These are phyloP conservation scores for Tricholoma hemisulphureum DNA, from an alignment of 768 basidiomycete genomes.

Conservation along the genomic window DNA sequence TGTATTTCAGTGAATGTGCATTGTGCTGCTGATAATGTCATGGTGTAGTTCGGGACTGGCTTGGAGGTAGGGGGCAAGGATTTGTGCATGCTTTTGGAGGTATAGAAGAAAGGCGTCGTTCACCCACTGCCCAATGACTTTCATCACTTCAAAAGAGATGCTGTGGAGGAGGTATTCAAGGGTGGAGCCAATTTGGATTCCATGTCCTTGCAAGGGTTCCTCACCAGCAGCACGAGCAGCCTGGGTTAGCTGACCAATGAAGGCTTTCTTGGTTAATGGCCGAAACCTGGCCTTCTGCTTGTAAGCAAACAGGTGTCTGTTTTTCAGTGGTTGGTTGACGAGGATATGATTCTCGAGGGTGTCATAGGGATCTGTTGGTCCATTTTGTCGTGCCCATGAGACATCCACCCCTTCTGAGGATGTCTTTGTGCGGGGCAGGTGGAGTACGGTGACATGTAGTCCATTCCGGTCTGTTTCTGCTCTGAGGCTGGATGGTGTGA, in stretches of 20 bases:
- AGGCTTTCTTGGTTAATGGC: conserved; percentile 20
- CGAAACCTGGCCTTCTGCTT: neutral
- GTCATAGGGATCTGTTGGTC: conserved; percentile 6
- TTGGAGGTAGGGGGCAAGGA: conserved; percentile 10
- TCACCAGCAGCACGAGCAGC: conserved; percentile 5
- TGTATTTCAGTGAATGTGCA: no score
- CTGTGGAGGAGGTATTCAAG: conserved; percentile 23
- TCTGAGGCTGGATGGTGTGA: neutral
- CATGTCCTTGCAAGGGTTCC: conserved; percentile 19
- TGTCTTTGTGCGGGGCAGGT: conserved; percentile 1
- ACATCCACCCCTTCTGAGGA: conserved; percentile 9
- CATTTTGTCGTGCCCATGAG: conserved; percentile 8
- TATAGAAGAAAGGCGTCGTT: conserved; percentile 4
- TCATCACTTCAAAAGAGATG: conserved; percentile 3
- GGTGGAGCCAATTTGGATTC: conserved; percentile 24
- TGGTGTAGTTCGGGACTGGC: neutral
- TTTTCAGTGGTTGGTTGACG: neutral
- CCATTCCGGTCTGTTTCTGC: conserved; percentile 2
- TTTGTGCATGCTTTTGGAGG: conserved; percentile 4
- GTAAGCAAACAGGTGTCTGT: conserved; percentile 3
- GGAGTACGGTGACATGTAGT: neutral
- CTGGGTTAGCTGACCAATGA: conserved; percentile 11
- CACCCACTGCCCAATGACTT: conserved; percentile 4
- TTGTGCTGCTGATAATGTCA: neutral
- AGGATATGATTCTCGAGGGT: conserved; percentile 4